Base-by-base conservation (phyloP, 768 basidiomycete species). In the Sarcomyxa edulis region DNA sequence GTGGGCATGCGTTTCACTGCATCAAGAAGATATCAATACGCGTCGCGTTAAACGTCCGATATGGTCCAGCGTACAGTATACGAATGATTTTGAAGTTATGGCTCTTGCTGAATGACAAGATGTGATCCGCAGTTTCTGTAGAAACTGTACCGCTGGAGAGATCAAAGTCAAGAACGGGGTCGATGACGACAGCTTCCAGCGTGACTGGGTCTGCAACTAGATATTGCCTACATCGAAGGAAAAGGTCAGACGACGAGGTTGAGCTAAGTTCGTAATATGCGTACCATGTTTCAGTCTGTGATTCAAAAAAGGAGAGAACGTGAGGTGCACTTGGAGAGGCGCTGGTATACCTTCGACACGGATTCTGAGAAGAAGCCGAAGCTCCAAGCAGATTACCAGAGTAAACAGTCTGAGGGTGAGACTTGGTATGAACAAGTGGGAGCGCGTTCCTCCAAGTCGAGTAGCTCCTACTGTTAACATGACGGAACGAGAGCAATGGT, bases 121-220 rank as follows among this genome's bases (percentile, higher is more conserved):
- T 48, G 7, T 46, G 48, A 23, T 64, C 61, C 7, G 64, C 62
- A 6, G 63, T 55, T 7, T 45, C 28, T 3, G 63, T 65, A 8
- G 55, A 53, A 28, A 60, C 46, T 1, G 46, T 43, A 7, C 59
- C 59, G 1, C 56, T 58, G 7, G 53, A 46, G 5, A 52, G 51
- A 10, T 65, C 54, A 33, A 63, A 65, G 39, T 65, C 59, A 9
- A 65, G 51, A 4, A 64, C 62, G 10, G 60, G 48, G 37, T 64
- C 60, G 44, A 65, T 58, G 15, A 65, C 44, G 28, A 54, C 57
- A 3, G 57, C 72, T 20, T 75, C 68, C n/a, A 53, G 48, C 40
- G 76, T 78, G 26, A 60, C 59, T 4, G 75, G 74, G 49, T 79
- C 78, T 12, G 64, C 70, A 45, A 76, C 74, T 46, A 81, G 65